Percentiles rank a stretch among this genome's conserved stretches.
Conservation (phyloP, 176 grass and related monocot genomes). For the Microstegium vimineum region DNA sequence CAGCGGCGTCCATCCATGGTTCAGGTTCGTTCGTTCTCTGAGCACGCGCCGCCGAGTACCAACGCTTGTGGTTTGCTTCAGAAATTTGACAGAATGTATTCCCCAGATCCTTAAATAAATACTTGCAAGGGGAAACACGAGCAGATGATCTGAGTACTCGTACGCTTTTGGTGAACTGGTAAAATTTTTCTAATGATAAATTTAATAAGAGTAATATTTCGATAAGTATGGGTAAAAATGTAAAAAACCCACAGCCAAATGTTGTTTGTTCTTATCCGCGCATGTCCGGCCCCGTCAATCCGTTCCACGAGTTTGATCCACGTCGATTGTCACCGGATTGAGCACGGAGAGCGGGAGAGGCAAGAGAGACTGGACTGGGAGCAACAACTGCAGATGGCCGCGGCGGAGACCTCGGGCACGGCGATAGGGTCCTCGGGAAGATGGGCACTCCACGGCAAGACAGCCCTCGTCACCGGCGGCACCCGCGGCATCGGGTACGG, state of each 20-base stretch:
- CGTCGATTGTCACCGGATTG: no score
- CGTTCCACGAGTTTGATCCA: no score
- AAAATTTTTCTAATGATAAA: no score
- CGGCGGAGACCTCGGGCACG: neutral
- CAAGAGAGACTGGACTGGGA: neutral
- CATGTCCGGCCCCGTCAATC: no score
- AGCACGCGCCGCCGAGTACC: neutral
- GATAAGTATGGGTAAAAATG: no score
- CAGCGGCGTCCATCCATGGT: constrained; percentile 44
- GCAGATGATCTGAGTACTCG: constrained; percentile 19
- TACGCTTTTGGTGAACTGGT: no score
- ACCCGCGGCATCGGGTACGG: constrained; percentile 73
- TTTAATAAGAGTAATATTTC: no score
- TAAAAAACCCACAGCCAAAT: no score
- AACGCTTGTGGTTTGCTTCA: neutral
- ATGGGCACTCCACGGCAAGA: constrained; percentile 66
- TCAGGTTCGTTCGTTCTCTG: constrained; percentile 37
- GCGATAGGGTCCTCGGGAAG: constrained; percentile 12
- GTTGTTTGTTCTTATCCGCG: no score
- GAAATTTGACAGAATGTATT: neutral
- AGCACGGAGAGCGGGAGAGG: no score
- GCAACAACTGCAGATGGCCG: neutral
- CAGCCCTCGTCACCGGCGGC: constrained; percentile 72
- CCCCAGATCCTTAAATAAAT: constrained; percentile 31
- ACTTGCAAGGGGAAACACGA: constrained; percentile 37